Base-by-base conservation (phyloP, 139 green algal genomes). In the Haematococcus lacustris region DNA sequence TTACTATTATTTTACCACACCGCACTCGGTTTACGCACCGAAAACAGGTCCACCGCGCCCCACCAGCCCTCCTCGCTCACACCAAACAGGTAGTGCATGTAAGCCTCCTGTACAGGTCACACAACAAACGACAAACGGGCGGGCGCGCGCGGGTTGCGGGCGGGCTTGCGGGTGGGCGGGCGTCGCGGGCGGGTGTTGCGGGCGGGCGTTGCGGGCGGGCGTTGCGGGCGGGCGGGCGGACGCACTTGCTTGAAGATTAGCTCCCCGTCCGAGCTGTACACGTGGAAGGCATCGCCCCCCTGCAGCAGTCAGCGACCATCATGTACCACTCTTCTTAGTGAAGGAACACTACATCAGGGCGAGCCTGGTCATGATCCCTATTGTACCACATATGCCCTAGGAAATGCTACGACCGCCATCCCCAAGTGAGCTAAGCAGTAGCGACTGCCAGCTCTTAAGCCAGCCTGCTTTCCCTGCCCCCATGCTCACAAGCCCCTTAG, bases 71-170 rank as follows among this genome's bases (percentile, higher is more conserved):
- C 76, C 64, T 97, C 90, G 25, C 74, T 73, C n/a, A 96, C 89
- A 1, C 93, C 93, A 86, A 97, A 97, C 61, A 97, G 71, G 83
- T 97, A 92, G 65, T 92, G 78, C 51, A 97, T 91, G 82, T 92
- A 97, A 26, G 80, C 76, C 60, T 97, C 92, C 70, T 96, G 92
- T 35, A 67, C 32, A 37, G 23, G 30, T n/a, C n/a, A n/a, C n/a
- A n/a, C n/a, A n/a, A n/a, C n/a, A n/a, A n/a, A n/a, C n/a, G n/a
- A n/a, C n/a, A n/a, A n/a, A n/a, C n/a, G n/a, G n/a, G n/a, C n/a
- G n/a, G n/a, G n/a, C n/a, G n/a, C n/a, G n/a, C n/a, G n/a, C n/a
- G n/a, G n/a, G n/a, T n/a, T n/a, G n/a, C n/a, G n/a, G n/a, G n/a
- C n/a, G n/a, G n/a, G n/a, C n/a, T n/a, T n/a, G n/a, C n/a, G n/a